phyloP scores from a whole-genome alignment of 2,329 filamentous ascomycete species.

The Fusarium anthophilum region DNA sequence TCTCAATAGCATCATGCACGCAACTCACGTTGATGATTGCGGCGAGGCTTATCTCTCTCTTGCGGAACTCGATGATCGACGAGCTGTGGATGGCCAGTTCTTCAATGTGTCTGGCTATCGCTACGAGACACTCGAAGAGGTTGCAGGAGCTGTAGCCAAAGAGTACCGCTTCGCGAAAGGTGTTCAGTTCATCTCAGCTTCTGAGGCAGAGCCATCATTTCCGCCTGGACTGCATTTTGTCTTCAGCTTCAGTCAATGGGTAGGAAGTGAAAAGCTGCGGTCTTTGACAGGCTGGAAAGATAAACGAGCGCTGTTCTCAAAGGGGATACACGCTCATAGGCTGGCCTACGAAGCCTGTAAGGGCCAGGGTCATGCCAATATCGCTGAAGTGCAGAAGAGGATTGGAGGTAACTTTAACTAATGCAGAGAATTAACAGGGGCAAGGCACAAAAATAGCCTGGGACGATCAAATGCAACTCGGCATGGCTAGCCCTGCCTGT shows the following conservation, averaged over 20 bases:
- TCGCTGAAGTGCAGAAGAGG: conserved; percentile 18
- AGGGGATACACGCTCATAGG: conserved; percentile 49
- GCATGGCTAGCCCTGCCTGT: neutral
- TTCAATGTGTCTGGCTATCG: conserved; percentile 57
- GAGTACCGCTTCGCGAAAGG: conserved; percentile 53
- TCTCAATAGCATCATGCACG: conserved; percentile 54
- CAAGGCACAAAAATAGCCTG: neutral
- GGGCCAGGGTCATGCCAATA: conserved; percentile 17
- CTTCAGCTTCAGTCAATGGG: conserved; percentile 54
- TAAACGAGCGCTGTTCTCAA: conserved; percentile 48
- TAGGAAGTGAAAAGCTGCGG: conserved; percentile 54
- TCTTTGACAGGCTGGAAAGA: conserved; percentile 54
- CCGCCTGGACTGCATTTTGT: conserved; percentile 36
- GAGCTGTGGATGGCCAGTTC: conserved; percentile 48
- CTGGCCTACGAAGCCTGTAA: conserved; percentile 49
- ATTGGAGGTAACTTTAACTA: conserved; percentile 6
- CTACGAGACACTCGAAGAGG: conserved; percentile 56
- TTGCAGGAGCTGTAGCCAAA: conserved; percentile 49
- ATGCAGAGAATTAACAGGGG: neutral
- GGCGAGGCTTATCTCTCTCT: conserved; percentile 58
- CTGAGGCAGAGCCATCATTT: conserved; percentile 29
- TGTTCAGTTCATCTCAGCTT: conserved; percentile 37
- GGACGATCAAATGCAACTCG: neutral
- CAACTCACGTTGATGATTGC: conserved; percentile 60
- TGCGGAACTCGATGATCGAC: conserved; percentile 48